Percentiles rank a stretch among this genome's conserved stretches.
Conservation (phyloP, 192 early-diverging fungal genomes). For the Coemansia sp. region DNA sequence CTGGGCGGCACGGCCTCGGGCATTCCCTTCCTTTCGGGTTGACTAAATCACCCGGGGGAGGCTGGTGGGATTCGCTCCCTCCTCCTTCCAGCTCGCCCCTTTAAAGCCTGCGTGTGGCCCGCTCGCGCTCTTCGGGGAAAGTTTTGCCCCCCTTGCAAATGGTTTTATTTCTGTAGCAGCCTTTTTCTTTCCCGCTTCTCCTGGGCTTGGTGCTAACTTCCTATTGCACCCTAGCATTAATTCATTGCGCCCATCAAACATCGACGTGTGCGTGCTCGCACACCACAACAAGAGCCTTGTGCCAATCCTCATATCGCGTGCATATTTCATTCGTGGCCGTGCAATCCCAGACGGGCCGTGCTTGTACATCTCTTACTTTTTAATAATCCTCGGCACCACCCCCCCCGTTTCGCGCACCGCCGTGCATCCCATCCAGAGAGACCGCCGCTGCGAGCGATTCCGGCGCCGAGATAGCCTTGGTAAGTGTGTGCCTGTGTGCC, state of each 20-base stretch:
- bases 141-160: not conserved
- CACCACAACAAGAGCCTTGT: not conserved
- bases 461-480: no score
- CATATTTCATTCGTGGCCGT: slow-evolving; percentile 5
- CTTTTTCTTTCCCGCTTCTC: not conserved
- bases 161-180: not conserved
- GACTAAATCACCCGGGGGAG: slow-evolving; percentile 48
- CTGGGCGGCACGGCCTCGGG: no score
- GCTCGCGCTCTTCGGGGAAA: no score
- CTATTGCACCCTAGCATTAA: no score
- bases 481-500: no score
- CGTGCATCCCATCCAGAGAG: no score
- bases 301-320: slow-evolving; percentile 17
- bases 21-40: slow-evolving; percentile 37
- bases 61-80: not conserved
- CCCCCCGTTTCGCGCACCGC: no score
- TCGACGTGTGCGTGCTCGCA: not conserved
- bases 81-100: not conserved
- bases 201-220: not conserved
- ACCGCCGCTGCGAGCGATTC: no score
- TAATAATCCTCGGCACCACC: no score
- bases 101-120: slow-evolving; percentile 11
- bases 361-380: no score
- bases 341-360: no score
- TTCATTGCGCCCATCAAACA: not conserved